Base-by-base conservation (phyloP, 1,284 basidiomycete genomes). In the Microstroma glucosiphilum region DNA sequence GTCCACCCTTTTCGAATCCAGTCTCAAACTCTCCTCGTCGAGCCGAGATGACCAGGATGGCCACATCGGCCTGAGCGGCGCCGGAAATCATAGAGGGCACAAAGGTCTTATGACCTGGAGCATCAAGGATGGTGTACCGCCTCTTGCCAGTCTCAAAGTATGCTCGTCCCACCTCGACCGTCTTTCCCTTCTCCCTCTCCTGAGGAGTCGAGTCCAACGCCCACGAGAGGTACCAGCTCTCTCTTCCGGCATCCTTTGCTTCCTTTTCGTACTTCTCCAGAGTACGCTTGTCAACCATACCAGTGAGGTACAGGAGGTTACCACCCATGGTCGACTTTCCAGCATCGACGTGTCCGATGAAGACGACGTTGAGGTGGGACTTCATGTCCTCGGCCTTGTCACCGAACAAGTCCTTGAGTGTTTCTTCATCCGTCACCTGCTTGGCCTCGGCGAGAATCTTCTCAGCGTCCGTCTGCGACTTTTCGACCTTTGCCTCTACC, bases 241-340 rank as follows among this genome's bases (percentile, higher is more conserved):
- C 77, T 54, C 76, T 67, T 23, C 77, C 77, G 17, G 72, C 71
- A 26, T 79, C 77, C 65, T 77, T 78, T 43, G 77, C 77, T 42
- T 79, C 77, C 11, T 69, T 64, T 70, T 79, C 77, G 64, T 75
- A 78, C 68, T 79, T 79, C 30, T 79, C 77, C 57, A 79, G 51
- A 41, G 77, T 79, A 41, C 77, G 72, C 70, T 79, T 79, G 73
- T 79, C 77, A 9, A 79, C 76, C 76, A 78, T 78, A 42, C 77
- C 77, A 21, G 74, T 76, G 51, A 78, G 67, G 65, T 70, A 75
- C 59, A 79, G 69, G 57, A 79, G 61, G 61, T 79, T 69, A 26
- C 77, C 77, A 42, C 76, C 76, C 75, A 78, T 75, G 56, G 77
- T 79, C 30, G 77, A 79, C 65, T 79, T 79, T 61, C 77, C 77